These are phyloP conservation scores for Leishmania turanica DNA, from an alignment of 208 protist species.

Conservation along the genomic window DNA sequence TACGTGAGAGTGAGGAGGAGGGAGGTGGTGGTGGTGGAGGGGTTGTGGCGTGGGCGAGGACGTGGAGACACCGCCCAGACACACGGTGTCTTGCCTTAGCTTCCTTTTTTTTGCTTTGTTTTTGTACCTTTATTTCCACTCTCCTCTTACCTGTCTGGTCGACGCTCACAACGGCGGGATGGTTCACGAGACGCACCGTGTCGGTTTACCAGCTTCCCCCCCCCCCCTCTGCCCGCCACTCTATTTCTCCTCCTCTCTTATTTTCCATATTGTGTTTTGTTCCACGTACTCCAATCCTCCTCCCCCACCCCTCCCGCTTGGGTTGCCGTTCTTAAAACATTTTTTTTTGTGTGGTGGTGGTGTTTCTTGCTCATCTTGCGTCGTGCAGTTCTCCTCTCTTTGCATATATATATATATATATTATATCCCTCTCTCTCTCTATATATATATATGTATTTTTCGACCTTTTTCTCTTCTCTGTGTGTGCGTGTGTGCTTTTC, in stretches of 20 bases:
- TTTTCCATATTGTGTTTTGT: neutral
- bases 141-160: neutral
- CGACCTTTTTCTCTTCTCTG: neutral
- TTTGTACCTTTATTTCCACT: neutral
- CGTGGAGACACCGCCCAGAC: neutral
- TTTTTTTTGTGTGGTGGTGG: too few relatives aligned
- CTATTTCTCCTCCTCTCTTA: neutral
- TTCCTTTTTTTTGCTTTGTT: neutral
- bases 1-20: conserved; percentile 7
- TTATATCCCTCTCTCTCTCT: too few relatives aligned
- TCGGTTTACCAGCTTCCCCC: neutral
- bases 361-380: too few relatives aligned
- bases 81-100: neutral
- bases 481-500: neutral
- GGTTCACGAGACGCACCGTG: neutral
- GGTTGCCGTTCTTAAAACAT: too few relatives aligned
- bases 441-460: neutral
- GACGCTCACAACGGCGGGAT: neutral
- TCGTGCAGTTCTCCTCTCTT: too few relatives aligned
- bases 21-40: neutral
- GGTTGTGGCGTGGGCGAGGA: neutral
- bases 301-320: neutral
- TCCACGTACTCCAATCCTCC: neutral
- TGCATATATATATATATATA: neutral
- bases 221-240: neutral